Evolutionary conservation across 1,139 yeast species (phyloP), one percentile per base, ranked within the genome.

Genomic region (Scheffersomyces illinoinensis): DNA sequence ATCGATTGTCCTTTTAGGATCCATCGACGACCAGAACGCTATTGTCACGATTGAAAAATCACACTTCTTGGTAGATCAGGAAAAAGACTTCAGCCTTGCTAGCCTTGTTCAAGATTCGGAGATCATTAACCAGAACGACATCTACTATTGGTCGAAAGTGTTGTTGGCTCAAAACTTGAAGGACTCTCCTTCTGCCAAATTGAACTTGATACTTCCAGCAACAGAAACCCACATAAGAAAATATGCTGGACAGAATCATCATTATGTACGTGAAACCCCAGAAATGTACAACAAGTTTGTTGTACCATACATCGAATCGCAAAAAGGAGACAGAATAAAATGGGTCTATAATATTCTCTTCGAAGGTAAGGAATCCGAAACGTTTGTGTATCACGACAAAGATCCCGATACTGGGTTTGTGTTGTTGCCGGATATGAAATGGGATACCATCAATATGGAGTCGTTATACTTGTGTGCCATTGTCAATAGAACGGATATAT

Each of bases 291-390:
- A 71, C 5, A 64, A 75, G 14, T 76, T 80, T 49, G 97, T 91
- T 2, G 76, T 79, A 50, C 97, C 98, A 0, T 95, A 90, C 71
- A 90, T 95, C 54, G 82, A 84, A 17, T 80, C 89, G 1, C 90
- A 90, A 90, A 83, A 83, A 58, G 96, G 97, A 3, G 88, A 85
- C 60, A 76, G 97, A 54, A 79, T 93, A 57, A 85, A 91, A 68
- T 95, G 99, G 99, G 98, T 95, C 3, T 82, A 86, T 66, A 93
- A 93, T 67, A 95, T 96, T 56, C 75, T 95, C 53, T 85, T 83
- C 68, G 84, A 91, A 58, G 97, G 96, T 1, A 91, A 90, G 49
- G 99, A 96, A 72, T 83, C 91, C 1, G 98, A 93, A 53, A 76
- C 93, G 21, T 86, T 95, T 43, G 80, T 91, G 3, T 78, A 79